These are phyloP conservation scores for Protomyces inundatus DNA, from an alignment of 1,139 yeast genomes.

Conservation along the genomic window DNA sequence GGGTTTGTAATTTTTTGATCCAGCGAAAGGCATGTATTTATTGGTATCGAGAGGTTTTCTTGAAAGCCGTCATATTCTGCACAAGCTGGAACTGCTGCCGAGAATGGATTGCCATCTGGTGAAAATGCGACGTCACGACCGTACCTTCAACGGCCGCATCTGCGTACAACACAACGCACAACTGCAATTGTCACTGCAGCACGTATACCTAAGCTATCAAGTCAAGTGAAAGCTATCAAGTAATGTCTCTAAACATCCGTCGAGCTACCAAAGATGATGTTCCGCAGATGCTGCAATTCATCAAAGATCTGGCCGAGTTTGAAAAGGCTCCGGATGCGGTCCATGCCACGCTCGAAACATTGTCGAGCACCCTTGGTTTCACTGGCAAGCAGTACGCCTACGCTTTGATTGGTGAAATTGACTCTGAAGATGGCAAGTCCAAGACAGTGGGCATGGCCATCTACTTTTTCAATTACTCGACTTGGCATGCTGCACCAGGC, in stretches of 20 bases:
- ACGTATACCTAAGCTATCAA: neutral
- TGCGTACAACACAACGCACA: no score
- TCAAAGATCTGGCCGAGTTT: conserved; percentile 31
- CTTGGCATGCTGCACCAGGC: conserved; percentile 33
- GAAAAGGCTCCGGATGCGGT: conserved; percentile 32
- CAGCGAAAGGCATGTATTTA: no score
- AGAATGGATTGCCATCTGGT: no score
- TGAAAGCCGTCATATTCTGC: no score
- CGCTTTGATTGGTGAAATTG: conserved; percentile 30
- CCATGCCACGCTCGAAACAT: conserved; percentile 31
- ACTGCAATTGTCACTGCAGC: no score
- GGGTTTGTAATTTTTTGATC: no score
- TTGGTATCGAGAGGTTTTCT: no score
- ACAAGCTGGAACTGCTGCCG: no score
- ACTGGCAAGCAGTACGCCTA: conserved; percentile 29
- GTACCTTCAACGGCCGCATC: no score
- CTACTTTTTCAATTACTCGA: conserved; percentile 33
- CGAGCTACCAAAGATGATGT: conserved; percentile 30
- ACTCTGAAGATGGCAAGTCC: neutral
- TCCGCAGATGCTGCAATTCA: conserved; percentile 30
- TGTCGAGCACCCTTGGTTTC: conserved; percentile 30
- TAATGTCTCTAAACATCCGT: conserved; percentile 10
- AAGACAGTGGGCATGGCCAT: conserved; percentile 33
- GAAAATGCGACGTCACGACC: no score
- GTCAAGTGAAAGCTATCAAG: no score